Base-by-base conservation (phyloP, 345 rosid genomes). In the Citrus cavaleriei region DNA sequence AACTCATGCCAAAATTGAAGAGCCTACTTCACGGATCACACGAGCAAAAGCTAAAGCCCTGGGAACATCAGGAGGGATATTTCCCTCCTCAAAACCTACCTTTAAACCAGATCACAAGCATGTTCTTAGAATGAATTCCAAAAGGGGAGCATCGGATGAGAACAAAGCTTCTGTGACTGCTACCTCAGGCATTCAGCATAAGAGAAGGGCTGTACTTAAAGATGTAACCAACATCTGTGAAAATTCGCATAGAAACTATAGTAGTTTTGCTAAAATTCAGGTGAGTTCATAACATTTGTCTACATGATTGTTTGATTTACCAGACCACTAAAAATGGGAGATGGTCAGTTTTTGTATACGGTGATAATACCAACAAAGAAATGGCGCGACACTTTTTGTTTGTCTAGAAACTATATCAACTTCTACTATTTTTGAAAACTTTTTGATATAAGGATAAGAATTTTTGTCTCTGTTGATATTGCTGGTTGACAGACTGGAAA, bases 151-250 rank as follows among this genome's bases (percentile, higher is more conserved):
- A 28, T 79, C 78, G 7, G 91, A 87, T n/a, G 90, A 86, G 86
- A 85, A 82, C 74, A 83, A 82, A 82, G 51, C 83, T 79, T 76
- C 86, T 83, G 76, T 54, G 21, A 58, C 81, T 76, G 76, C 83
- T 51, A 59, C 68, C 54, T 81, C 82, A 68, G 77, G 79, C 75
- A 71, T 83, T 85, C 90, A 86, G 82, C 87, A 85, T 79, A 96
- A 96, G 89, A 91, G 86, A 80, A 93, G 97, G 84, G 89, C 92
- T 2, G 93, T 90, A 69, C 94, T 96, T 14, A 86, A 83, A 88
- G 97, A 96, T 83, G 97, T 91, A 34, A 87, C 92, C 12, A 93
- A 91, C 85, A 57, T 82, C 72, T 37, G 72, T 60, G 90, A 79
- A 49, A 73, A 74, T 75, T 74, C 82, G 13, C 65, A 77, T 80